Conservation (phyloP, 139 green algal species). For the Chlamydomonas sphaeroides region DNA sequence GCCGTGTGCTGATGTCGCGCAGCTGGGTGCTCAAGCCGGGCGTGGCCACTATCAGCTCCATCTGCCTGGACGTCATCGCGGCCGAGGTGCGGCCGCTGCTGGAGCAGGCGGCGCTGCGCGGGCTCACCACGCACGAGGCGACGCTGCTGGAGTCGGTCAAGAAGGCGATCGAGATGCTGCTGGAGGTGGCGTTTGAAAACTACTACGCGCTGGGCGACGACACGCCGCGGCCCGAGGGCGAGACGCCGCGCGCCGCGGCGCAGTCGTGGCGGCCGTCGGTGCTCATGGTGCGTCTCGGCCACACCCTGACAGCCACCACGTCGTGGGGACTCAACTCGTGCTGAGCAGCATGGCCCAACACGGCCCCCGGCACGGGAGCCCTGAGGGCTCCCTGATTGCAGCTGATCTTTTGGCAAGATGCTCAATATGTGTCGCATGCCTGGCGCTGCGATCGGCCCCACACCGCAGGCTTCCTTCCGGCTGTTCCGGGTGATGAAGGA, state of each 20-base stretch:
- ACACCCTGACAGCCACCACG: too few relatives aligned
- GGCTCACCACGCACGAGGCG: slow-evolving; percentile 39
- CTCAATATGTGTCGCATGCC: too few relatives aligned
- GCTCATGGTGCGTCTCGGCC: slow-evolving; percentile 2
- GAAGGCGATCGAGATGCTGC: slow-evolving; percentile 56
- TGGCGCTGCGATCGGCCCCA: too few relatives aligned
- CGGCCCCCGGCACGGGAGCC: too few relatives aligned
- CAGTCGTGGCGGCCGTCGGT: slow-evolving; percentile 12
- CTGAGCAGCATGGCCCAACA: too few relatives aligned
- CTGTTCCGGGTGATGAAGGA: slow-evolving; percentile 53
- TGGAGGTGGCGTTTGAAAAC: slow-evolving; percentile 62
- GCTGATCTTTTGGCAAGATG: too few relatives aligned
- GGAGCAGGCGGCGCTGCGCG: slow-evolving; percentile 30
- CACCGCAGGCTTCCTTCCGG: slow-evolving; percentile 38
- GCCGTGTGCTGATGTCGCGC: not conserved
- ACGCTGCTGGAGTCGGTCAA: slow-evolving; percentile 53
- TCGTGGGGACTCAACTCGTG: too few relatives aligned
- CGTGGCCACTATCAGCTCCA: slow-evolving; percentile 48
- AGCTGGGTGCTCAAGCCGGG: slow-evolving; percentile 62
- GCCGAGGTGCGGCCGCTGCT: slow-evolving; percentile 43
- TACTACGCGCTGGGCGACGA: slow-evolving; percentile 55
- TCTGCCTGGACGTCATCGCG: slow-evolving; percentile 54
- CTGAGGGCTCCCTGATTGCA: too few relatives aligned
- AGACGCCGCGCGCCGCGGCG: not conserved
- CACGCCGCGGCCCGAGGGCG: not conserved